These are phyloP conservation scores for Phytophthora foliorum DNA, from an alignment of 352 stramenopile genomes.

Conservation along the genomic window DNA sequence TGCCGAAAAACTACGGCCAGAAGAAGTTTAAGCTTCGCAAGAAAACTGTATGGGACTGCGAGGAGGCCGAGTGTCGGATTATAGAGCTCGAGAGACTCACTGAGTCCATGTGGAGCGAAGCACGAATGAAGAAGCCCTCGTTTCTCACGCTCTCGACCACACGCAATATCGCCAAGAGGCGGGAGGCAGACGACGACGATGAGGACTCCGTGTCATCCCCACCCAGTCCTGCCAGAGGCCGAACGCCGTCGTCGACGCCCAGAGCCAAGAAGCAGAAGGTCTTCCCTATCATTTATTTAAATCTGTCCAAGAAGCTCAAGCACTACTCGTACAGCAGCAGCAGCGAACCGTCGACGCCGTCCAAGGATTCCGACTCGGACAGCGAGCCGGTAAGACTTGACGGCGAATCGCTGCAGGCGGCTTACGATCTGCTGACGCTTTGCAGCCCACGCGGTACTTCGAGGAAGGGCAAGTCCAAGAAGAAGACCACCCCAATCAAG, in stretches of 20 bases:
- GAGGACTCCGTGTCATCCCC: constrained; percentile 16
- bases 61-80: constrained; percentile 53
- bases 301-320: constrained; percentile 77
- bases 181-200: constrained; percentile 24
- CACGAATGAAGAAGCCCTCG: constrained; percentile 51
- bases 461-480: constrained; percentile 23
- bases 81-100: constrained; percentile 61
- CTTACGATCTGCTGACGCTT: constrained; percentile 76
- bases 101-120: constrained; percentile 65
- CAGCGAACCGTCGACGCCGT: constrained; percentile 30
- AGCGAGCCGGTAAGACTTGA: constrained; percentile 57
- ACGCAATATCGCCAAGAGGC: constrained; percentile 43
- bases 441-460: constrained; percentile 34
- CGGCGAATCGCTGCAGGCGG: constrained; percentile 74
- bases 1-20: constrained; percentile 85
- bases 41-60: constrained; percentile 62
- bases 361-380: constrained; percentile 29
- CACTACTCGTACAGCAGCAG: constrained; percentile 30
- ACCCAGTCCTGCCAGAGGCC: constrained; percentile 34
- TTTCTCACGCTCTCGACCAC: constrained; percentile 79
- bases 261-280: constrained; percentile 66
- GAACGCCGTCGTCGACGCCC: constrained; percentile 42
- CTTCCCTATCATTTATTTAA: constrained; percentile 87
- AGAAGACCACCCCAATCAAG: neutral
- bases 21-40: constrained; percentile 83